These are phyloP conservation scores for Lolium multiflorum DNA, from an alignment of 176 grass and related monocot species.

Conservation along the genomic window DNA sequence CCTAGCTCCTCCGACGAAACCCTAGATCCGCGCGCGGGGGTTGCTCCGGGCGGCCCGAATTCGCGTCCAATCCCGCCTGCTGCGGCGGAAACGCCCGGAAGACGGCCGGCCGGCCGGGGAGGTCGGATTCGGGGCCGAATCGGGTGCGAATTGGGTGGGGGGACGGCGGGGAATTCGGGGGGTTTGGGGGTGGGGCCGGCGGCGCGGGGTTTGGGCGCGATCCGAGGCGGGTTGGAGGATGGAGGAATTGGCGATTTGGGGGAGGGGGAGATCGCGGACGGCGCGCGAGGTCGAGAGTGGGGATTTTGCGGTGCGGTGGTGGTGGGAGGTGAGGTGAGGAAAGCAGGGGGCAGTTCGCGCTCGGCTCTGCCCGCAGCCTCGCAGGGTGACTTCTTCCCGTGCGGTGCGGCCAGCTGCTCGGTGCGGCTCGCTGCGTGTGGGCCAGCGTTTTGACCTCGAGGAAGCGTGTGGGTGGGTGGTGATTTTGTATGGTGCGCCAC, in stretches of 20 bases:
- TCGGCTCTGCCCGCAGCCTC: not conserved
- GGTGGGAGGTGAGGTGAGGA: slow-evolving; percentile 39
- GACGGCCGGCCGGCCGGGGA: not conserved
- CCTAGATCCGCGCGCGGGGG: slow-evolving; percentile 57
- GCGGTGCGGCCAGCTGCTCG: slow-evolving; percentile 13
- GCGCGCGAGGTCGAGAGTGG: slow-evolving; percentile 39
- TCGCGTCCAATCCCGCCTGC: not conserved
- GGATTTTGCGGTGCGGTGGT: slow-evolving; percentile 30
- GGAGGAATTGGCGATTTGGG: slow-evolving; percentile 18
- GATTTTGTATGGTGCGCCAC: not conserved
- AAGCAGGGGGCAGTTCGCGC: not conserved
- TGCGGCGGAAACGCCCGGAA: not conserved
- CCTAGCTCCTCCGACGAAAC: slow-evolving; percentile 61
- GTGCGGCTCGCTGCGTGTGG: slow-evolving; percentile 36
- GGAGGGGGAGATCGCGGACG: slow-evolving; percentile 40
- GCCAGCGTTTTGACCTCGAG: slow-evolving; percentile 21
- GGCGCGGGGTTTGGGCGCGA: not conserved
- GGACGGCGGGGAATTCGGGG: not conserved
- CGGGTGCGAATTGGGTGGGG: slow-evolving; percentile 23
- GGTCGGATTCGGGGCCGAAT: slow-evolving; percentile 46
- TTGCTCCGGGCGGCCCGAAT: slow-evolving; percentile 43
- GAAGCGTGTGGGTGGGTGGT: not conserved
- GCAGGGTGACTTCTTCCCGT: not conserved
- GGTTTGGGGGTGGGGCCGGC: slow-evolving; percentile 7
- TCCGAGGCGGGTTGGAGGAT: slow-evolving; percentile 10